Percentiles rank a stretch among this genome's conserved stretches.
Evolutionary conservation across 169 alveolate species (phyloP).

Genomic region (Fabrea salina): DNA sequence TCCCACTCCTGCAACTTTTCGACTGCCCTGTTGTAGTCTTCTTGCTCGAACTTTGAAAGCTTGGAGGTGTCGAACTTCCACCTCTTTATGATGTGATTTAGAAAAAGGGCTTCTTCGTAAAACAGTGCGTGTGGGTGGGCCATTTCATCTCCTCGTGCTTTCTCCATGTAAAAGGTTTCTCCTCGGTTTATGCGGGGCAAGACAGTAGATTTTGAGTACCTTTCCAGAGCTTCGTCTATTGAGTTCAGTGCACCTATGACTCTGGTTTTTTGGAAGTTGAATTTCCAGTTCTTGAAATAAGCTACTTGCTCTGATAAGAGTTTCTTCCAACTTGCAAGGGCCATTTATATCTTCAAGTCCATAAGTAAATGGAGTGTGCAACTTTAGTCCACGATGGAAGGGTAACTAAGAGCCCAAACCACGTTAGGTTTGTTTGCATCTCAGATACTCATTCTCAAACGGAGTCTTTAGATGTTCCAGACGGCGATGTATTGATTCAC

Average conservation of each 20-base stretch:
- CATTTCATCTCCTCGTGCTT: background rate
- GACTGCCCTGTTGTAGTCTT: conserved; percentile 30
- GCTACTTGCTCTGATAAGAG: conserved; percentile 1
- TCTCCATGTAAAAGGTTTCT: background rate
- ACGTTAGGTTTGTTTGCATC: conserved; percentile 25
- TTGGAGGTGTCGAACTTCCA: conserved; percentile 29
- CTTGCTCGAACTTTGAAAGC: background rate
- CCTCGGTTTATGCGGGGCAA: background rate
- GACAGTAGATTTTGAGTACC: background rate
- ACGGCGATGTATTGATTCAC: conserved; percentile 42
- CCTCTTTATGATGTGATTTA: conserved; percentile 9
- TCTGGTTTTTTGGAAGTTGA: conserved; percentile 29
- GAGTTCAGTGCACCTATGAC: conserved; percentile 22
- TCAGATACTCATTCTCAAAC: conserved; percentile 31
- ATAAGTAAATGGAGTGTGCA: background rate
- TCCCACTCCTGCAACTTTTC: conserved; percentile 28
- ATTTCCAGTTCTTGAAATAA: conserved; percentile 32
- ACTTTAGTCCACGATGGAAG: conserved; percentile 1
- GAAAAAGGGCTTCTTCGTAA: conserved; percentile 29
- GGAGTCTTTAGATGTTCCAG: background rate
- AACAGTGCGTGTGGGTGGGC: background rate
- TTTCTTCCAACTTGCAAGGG: background rate
- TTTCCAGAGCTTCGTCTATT: conserved; percentile 32
- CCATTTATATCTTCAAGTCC: too few relatives aligned
- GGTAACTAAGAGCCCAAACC: background rate